These are phyloP conservation scores for Alternaria alternata DNA, from an alignment of 2,329 filamentous ascomycete genomes.

Conservation along the genomic window DNA sequence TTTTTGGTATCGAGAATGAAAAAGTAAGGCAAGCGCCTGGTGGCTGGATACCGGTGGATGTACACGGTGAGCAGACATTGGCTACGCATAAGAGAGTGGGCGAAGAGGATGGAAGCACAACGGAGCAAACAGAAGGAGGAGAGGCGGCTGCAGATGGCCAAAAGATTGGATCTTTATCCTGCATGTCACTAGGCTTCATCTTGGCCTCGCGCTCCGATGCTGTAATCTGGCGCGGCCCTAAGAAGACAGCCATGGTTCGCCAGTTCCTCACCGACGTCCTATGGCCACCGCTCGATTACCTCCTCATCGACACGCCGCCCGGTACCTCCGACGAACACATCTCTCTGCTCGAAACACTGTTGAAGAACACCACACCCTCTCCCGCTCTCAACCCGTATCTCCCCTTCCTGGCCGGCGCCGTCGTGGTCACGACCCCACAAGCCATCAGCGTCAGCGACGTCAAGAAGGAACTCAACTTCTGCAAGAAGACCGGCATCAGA, in stretches of 20 bases:
- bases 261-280: conserved; percentile 93
- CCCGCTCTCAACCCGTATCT: conserved; percentile 13
- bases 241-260: conserved; percentile 98
- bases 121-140: not conserved
- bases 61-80: conserved; percentile 67
- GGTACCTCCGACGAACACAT: conserved; percentile 98
- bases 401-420: conserved; percentile 74
- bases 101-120: not conserved
- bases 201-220: conserved; percentile 84
- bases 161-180: conserved; percentile 71
- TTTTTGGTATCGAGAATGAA: conserved; percentile 86
- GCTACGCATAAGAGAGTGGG: conserved; percentile 18
- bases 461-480: conserved; percentile 94
- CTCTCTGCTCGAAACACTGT: conserved; percentile 83
- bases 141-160: conserved; percentile 14
- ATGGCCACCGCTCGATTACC: conserved; percentile 86
- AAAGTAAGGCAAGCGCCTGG: conserved; percentile 92
- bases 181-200: conserved; percentile 94
- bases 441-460: conserved; percentile 94
- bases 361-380: conserved; percentile 52
- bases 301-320: conserved; percentile 94
- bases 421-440: conserved; percentile 95
- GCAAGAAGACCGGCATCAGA: conserved; percentile 78
- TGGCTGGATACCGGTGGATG: conserved; percentile 89
- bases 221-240: conserved; percentile 96